A percentile compares a stretch with the other conserved stretches of the same genome.
Conservation (phyloP, 2,329 filamentous ascomycete species). For the Colletotrichum sublineola region DNA sequence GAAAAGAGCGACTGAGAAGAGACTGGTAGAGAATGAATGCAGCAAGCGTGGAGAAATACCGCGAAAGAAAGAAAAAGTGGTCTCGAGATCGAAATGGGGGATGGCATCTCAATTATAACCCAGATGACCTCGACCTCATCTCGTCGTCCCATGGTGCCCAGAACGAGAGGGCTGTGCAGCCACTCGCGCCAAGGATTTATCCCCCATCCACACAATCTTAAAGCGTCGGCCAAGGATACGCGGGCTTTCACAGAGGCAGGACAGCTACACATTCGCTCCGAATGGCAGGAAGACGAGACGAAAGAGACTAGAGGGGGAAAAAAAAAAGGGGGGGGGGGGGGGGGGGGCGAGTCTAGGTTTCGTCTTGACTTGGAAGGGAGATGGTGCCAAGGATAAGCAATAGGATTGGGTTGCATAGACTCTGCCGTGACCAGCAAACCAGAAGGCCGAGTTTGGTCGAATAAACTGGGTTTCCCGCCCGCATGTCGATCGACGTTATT, state of each 20-base stretch:
- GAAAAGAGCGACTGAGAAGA: slow-evolving; percentile 7
- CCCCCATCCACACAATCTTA: slow-evolving; percentile 26
- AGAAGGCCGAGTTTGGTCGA: slow-evolving; percentile 14
- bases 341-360: background rate
- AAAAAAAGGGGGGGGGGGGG: background rate
- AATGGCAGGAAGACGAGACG: background rate
- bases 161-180: slow-evolving; percentile 22
- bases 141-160: slow-evolving; percentile 3
- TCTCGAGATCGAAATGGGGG: background rate
- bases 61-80: background rate
- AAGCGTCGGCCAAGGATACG: slow-evolving; percentile 2
- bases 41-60: background rate
- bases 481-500: slow-evolving; percentile 6
- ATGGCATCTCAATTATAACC: slow-evolving; percentile 20
- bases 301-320: background rate
- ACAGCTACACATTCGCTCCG: background rate
- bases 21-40: background rate
- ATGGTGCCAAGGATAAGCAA: background rate
- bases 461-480: background rate
- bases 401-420: background rate
- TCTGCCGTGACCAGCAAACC: slow-evolving; percentile 4
- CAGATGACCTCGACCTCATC: slow-evolving; percentile 15
- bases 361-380: slow-evolving; percentile 16
- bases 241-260: background rate
- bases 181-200: slow-evolving; percentile 16